Evolutionary conservation across 768 basidiomycete genomes (phyloP), one percentile per base, ranked within the genome.

Genomic region (Serendipita sp.): DNA sequence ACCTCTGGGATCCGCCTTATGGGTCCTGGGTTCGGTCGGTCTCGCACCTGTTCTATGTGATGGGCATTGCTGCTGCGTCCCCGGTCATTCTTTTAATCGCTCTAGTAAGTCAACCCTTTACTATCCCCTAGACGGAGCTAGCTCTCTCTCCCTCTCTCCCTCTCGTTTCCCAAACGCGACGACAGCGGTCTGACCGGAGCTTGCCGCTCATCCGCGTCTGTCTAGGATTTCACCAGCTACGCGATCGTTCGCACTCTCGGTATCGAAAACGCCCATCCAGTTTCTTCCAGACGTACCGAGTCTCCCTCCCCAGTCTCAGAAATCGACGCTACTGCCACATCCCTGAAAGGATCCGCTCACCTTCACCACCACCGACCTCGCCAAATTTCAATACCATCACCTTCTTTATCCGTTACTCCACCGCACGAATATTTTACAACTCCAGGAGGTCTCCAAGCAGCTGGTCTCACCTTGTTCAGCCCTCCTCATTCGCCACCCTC

Each of bases 161-260:
- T 51, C n/a, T 7, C 1, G 16, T 60, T 10, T 32, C 48, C 48
- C 32, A 18, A 24, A 53, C 18, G 18, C 48, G 48, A 18, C 48
- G 48, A 24, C 48, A 32, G 48, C 18, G 18, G 7, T 32, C 48
- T 18, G 7, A 28, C 3, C 56, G 56, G 35, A 8, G n/a, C 11
- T 35, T 60, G 24, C 24, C 16, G 28, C 35, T 24, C 16, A 24
- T 32, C 28, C 56, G 28, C 35, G 24, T 30, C 56, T 37, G 16
- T 32, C 4, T n/a, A 60, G 56, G 56, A 60, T 37, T 32, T 60
- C n/a, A 60, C 56, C 24, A 60, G 56, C 35, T 60, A 60, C 35
- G 56, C 56, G 24, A 60, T 60, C 35, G 56, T 60, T 10, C 56
- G 56, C 34, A 60, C 56, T 16, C 56, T 60, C 24, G 56, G 56